Evolutionary conservation across 495 filamentous ascomycete species (phyloP).

Genomic region (Aspergillus baeticus): DNA sequence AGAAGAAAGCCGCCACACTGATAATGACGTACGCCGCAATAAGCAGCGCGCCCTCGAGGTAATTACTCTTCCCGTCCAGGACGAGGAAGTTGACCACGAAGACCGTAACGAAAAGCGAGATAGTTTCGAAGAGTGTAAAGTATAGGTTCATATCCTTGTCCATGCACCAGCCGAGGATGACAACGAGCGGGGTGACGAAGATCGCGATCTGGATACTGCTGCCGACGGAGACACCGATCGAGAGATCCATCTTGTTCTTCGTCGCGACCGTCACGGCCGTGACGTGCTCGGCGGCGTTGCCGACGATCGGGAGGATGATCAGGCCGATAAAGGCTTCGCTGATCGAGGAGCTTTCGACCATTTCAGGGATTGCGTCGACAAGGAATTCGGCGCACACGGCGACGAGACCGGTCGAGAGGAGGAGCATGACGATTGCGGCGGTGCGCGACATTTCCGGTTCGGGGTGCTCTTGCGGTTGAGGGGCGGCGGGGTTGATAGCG

Average conservation of each 20-base stretch:
- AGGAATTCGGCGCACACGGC: constrained; percentile 87
- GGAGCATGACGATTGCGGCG: constrained; percentile 69
- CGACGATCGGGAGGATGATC: constrained; percentile 86
- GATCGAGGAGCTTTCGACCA: constrained; percentile 62
- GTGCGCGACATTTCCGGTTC: constrained; percentile 68
- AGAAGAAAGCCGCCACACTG: constrained; percentile 41
- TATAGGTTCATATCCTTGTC: constrained; percentile 81
- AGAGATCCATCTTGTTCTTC: constrained; percentile 96
- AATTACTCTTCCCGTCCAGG: constrained; percentile 83
- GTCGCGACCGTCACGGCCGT: constrained; percentile 83
- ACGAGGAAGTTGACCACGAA: constrained; percentile 91
- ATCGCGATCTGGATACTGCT: constrained; percentile 83
- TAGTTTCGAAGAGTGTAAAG: constrained; percentile 90
- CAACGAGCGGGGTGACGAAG: constrained; percentile 85
- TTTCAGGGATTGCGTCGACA: constrained; percentile 72
- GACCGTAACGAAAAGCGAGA: constrained; percentile 78
- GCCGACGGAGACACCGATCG: constrained; percentile 86
- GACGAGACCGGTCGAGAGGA: constrained; percentile 75
- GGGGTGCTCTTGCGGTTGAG: constrained; percentile 40
- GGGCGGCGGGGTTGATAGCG: constrained; percentile 20
- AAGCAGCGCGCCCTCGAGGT: constrained; percentile 80
- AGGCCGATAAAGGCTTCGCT: constrained; percentile 83
- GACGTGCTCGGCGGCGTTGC: constrained; percentile 90
- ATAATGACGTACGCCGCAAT: constrained; percentile 74
- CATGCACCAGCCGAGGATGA: constrained; percentile 87